Conservation (phyloP, 331 rosid genomes). For the Spiraea crenata region DNA sequence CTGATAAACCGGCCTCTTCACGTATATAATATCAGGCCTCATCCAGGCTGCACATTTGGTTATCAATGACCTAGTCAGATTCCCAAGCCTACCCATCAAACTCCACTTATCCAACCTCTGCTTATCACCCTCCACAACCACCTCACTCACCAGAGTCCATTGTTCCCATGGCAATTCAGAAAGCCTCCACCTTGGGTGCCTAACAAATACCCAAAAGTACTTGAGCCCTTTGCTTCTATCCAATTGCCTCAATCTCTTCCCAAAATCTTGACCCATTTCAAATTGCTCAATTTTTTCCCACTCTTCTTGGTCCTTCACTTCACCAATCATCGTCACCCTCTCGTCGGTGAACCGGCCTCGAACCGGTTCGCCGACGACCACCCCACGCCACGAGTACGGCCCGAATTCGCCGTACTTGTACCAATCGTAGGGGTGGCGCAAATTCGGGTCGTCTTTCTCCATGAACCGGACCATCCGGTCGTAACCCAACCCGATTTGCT, state of each 20-base stretch:
- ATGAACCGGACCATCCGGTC: constrained; percentile 85
- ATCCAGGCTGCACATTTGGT: constrained; percentile 93
- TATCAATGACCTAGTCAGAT: constrained; percentile 56
- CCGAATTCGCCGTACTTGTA: constrained; percentile 88
- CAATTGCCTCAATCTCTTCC: constrained; percentile 52
- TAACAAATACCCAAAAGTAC: constrained; percentile 76
- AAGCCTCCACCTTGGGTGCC: constrained; percentile 79
- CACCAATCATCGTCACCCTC: constrained; percentile 68
- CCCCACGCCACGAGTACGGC: constrained; percentile 85
- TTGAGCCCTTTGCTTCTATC: constrained; percentile 55
- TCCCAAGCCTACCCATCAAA: constrained; percentile 94
- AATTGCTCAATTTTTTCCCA: constrained; percentile 87
- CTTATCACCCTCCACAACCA: constrained; percentile 75
- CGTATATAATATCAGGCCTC: constrained; percentile 87
- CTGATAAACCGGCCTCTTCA: constrained; percentile 80
- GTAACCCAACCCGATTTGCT: constrained; percentile 77
- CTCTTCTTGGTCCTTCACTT: constrained; percentile 76
- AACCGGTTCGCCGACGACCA: constrained; percentile 78
- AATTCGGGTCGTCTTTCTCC: constrained; percentile 85
- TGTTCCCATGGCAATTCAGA: constrained; percentile 83
- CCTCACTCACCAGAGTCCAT: constrained; percentile 83
- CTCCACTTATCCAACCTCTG: constrained; percentile 89
- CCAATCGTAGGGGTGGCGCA: constrained; percentile 82
- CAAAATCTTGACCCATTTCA: constrained; percentile 72
- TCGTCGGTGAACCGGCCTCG: constrained; percentile 70